phyloP scores from a whole-genome alignment of 2,329 filamentous ascomycete genomes.

The Fusarium devonianum region DNA sequence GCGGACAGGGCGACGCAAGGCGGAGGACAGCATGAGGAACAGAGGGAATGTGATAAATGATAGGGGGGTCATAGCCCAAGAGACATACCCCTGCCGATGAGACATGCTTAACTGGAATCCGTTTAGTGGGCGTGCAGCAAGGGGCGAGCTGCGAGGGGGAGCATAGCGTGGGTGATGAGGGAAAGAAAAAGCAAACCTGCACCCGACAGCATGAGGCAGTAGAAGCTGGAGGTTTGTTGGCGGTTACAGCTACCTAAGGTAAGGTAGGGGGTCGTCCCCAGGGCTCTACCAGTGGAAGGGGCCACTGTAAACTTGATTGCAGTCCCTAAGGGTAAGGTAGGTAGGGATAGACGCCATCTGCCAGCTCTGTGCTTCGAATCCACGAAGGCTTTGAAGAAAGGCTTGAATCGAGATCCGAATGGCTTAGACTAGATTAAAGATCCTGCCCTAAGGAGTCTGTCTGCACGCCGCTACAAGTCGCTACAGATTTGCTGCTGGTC shows the following conservation, averaged over 20 bases:
- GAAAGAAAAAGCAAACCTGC: slow-evolving; percentile 17
- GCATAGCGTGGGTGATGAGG: slow-evolving; percentile 16
- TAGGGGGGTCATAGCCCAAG: slow-evolving; percentile 13
- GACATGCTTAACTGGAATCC: slow-evolving; percentile 28
- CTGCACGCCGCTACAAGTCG: not conserved
- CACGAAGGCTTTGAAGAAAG: too few species aligned
- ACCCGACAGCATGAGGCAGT: too few species aligned
- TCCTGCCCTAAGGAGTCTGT: not conserved
- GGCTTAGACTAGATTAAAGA: too few species aligned
- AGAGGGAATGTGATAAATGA: slow-evolving; percentile 25
- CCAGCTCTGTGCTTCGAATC: too few species aligned
- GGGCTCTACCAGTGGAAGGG: not conserved
- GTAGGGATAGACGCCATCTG: too few species aligned
- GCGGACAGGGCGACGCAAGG: not conserved
- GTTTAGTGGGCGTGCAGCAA: slow-evolving; percentile 24
- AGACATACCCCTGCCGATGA: slow-evolving; percentile 20
- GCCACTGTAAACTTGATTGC: not conserved
- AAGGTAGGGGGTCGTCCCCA: too few species aligned
- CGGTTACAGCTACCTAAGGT: too few species aligned
- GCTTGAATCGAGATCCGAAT: too few species aligned
- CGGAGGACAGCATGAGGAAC: slow-evolving; percentile 11
- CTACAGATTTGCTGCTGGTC: slow-evolving; percentile 1
- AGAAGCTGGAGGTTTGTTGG: slow-evolving; percentile 1
- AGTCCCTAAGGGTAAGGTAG: too few species aligned
- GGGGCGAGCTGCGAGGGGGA: slow-evolving; percentile 12